Conservation (phyloP, 2,329 filamentous ascomycete genomes). For the Aurifilum marmelostoma region DNA sequence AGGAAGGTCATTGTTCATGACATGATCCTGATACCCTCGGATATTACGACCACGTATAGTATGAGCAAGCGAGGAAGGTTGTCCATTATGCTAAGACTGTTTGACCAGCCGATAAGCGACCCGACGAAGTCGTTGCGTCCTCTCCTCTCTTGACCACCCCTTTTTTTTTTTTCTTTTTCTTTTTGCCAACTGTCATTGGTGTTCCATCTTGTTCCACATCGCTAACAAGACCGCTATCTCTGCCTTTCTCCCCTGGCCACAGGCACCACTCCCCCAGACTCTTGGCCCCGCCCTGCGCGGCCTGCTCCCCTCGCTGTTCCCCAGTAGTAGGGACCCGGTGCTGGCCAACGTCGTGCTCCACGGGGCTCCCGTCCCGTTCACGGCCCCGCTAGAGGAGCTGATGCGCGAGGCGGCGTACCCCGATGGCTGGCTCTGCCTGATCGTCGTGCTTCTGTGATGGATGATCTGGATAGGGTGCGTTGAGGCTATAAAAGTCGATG, state of each 20-base stretch:
- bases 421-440: constrained; percentile 88
- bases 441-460: constrained; percentile 70
- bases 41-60: background rate
- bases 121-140: background rate
- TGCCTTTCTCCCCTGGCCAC: background rate
- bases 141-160: background rate
- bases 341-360: constrained; percentile 85
- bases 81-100: background rate
- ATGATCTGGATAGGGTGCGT: background rate
- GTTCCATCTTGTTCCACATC: too few species aligned
- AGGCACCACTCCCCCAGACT: constrained; percentile 45
- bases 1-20: constrained; percentile 35
- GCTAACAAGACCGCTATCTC: background rate
- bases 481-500: background rate
- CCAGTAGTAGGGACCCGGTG: constrained; percentile 80
- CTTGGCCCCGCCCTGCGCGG: constrained; percentile 77
- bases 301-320: constrained; percentile 81
- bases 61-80: background rate
- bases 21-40: constrained; percentile 19
- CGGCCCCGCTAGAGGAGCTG: constrained; percentile 78
- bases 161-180: background rate
- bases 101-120: background rate
- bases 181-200: too few species aligned
- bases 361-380: constrained; percentile 80
- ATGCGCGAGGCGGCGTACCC: constrained; percentile 83